phyloP scores from a whole-genome alignment of 495 filamentous ascomycete species.

The Podospora pseudoanserina region DNA sequence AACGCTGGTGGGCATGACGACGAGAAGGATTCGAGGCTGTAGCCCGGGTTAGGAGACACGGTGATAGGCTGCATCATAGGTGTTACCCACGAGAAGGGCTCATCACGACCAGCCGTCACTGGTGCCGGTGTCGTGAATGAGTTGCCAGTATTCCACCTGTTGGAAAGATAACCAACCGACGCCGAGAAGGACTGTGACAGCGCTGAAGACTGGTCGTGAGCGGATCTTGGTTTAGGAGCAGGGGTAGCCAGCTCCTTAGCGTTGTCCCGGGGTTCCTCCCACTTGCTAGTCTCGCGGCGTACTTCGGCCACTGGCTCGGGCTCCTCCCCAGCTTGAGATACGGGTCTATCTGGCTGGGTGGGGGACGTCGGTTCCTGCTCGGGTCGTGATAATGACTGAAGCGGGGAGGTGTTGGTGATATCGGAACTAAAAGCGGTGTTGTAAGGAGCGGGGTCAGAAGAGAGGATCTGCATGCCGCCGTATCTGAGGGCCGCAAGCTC shows the following conservation, averaged over 20 bases:
- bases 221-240: conserved; percentile 9
- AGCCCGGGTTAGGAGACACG: not conserved
- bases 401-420: conserved; percentile 22
- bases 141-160: conserved; percentile 37
- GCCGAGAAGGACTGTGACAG: conserved; percentile 33
- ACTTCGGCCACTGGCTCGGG: conserved; percentile 9
- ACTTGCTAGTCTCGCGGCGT: conserved; percentile 3
- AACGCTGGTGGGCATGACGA: conserved; percentile 34
- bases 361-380: conserved; percentile 20
- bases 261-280: not conserved
- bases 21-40: conserved; percentile 36
- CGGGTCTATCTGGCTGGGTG: conserved; percentile 16
- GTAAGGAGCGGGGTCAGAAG: conserved; percentile 43
- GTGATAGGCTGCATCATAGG: not conserved
- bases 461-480: conserved; percentile 52
- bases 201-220: not conserved
- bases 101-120: conserved; percentile 32
- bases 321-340: conserved; percentile 15
- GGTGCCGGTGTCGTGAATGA: conserved; percentile 39
- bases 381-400: conserved; percentile 16
- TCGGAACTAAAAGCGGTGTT: conserved; percentile 34
- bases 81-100: conserved; percentile 35
- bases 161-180: conserved; percentile 39
- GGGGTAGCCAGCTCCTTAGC: conserved; percentile 17
- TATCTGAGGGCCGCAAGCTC: conserved; percentile 64